Evolutionary conservation across 306 rosid genomes (phyloP), one percentile per base, ranked within the genome.

Genomic region (Prunus kanzakura): DNA sequence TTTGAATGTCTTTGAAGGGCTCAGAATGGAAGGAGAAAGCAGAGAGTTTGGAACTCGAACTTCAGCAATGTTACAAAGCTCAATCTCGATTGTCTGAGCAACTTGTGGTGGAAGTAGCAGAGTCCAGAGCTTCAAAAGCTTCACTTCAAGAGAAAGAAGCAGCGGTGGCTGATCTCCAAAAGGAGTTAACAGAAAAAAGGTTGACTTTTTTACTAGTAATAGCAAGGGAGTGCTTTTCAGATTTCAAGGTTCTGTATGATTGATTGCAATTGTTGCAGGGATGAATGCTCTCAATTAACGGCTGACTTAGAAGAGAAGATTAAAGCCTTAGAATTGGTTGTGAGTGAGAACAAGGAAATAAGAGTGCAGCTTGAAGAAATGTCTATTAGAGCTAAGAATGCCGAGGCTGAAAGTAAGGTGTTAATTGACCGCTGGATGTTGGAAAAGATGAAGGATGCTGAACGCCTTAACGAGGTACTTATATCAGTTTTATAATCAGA

Each of bases 391-490:
- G 93, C 88, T 19, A 88, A 80, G 79, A 88, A 87, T 72, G 91
- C 97, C 20, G 98, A 92, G 79, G 89, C 91, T 71, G 98, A 96
- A 82, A 96, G 84, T 81, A 96, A 91, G 87, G 88, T 90, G 96
- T 86, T 96, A 78, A 79, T 91, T 82, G 98, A 96, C 38, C 92
- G 98, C 72, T 96, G 96, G 99, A 91, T 92, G 98, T 85, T 96
- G 76, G 96, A 91, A 81, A 95, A 96, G 84, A 96, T 96, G 99
- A 88, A 92, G 90, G 99, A 96, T 29, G 99, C 99, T n/a, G 98
- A 96, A 76, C 99, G 98, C 70, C 87, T 96, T 25, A 96, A 96
- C 68, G 99, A 92, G 99, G 99, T 96, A 84, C 10, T 62, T 49
- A 55, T 65, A 45, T 62, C 67, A 35, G 70, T 69, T 43, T 62